phyloP scores from a whole-genome alignment of 1,139 yeast genomes.

The Pichiaceae sp. region DNA sequence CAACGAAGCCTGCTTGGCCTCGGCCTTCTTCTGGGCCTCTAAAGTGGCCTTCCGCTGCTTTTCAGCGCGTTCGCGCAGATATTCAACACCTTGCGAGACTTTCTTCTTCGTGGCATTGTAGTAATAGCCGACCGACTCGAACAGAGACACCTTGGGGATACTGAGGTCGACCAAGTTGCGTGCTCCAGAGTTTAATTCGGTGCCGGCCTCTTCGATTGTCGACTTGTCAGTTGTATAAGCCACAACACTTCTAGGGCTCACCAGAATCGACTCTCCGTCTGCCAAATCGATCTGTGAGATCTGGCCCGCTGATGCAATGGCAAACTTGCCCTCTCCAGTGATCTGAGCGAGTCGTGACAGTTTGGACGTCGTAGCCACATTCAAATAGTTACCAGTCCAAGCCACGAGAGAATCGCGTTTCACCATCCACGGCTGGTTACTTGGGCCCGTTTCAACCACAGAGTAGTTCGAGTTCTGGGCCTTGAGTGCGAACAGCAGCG shows the following conservation, averaged over 20 bases:
- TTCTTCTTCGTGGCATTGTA: background rate
- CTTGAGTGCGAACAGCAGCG: constrained; percentile 20
- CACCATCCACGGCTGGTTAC: constrained; percentile 29
- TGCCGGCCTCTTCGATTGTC: constrained; percentile 2
- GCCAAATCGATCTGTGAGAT: constrained; percentile 26
- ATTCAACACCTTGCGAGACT: background rate
- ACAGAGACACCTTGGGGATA: constrained; percentile 9
- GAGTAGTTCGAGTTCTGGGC: constrained; percentile 20
- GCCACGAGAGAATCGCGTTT: constrained; percentile 31
- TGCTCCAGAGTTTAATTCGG: constrained; percentile 6
- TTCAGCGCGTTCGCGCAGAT: background rate
- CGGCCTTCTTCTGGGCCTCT: background rate
- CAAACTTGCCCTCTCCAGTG: constrained; percentile 32
- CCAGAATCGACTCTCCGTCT: constrained; percentile 27
- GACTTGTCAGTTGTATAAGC: constrained; percentile 22
- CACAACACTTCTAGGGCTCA: constrained; percentile 30
- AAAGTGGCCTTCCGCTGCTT: background rate
- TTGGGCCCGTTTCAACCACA: constrained; percentile 11
- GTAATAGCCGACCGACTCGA: background rate
- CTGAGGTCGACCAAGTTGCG: constrained; percentile 17
- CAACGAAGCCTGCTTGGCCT: background rate
- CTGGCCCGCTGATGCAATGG: constrained; percentile 31
- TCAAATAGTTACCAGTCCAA: constrained; percentile 36
- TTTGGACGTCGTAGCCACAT: constrained; percentile 12
- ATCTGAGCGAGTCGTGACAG: constrained; percentile 18